Conservation (phyloP, 306 rosid species). For the Ormosia emarginata region DNA sequence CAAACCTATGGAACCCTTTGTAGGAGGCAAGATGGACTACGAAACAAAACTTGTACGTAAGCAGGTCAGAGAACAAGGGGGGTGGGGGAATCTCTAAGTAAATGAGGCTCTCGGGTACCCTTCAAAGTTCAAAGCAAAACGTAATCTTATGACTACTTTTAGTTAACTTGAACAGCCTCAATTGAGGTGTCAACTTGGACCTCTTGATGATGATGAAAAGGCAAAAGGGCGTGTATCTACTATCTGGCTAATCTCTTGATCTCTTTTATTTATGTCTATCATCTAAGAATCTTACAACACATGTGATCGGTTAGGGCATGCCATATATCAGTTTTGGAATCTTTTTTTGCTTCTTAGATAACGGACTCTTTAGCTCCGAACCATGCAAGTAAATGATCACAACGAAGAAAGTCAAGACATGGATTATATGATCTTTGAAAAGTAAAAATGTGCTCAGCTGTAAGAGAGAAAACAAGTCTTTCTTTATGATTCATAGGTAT, state of each 20-base stretch:
- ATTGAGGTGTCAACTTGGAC: conserved; percentile 31
- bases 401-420: not conserved
- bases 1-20: conserved; percentile 10
- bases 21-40: conserved; percentile 31
- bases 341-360: not conserved
- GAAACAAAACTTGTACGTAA: not conserved
- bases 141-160: not conserved
- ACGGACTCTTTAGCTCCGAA: conserved; percentile 12
- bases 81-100: not conserved
- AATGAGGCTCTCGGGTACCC: not conserved
- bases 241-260: not conserved
- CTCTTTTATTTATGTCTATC: not conserved
- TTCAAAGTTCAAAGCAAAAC: not conserved
- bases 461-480: not conserved
- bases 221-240: conserved; percentile 15
- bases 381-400: not conserved
- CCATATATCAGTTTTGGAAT: not conserved
- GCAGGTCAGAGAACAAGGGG: not conserved
- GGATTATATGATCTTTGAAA: not conserved
- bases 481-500: not conserved
- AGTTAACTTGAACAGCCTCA: conserved; percentile 31
- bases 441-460: not conserved
- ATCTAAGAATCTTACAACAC: conserved; percentile 23
- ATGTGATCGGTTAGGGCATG: not conserved
- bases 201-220: conserved; percentile 43